Evolutionary conservation across 441 rosid species (phyloP), one percentile per base, ranked within the genome.

Genomic region (Kokia cookei): DNA sequence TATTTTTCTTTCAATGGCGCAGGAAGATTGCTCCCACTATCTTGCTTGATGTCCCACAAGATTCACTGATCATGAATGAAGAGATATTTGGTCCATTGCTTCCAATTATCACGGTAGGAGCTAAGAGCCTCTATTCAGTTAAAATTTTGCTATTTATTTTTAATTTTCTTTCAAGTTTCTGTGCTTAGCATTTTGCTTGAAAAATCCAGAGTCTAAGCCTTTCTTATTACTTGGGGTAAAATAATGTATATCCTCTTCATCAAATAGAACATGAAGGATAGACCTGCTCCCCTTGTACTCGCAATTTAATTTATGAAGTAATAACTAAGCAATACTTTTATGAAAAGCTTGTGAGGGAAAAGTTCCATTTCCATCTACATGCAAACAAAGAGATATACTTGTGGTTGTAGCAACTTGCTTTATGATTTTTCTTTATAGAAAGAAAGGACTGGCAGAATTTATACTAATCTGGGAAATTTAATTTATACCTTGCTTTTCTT

Each of bases 11-110:
- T 73, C 59, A 67, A 71, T 75, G 79, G 75, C 88, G 74, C 88
- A 91, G 97, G 83, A 82, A 59, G 77, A 90, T 91, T 76, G 80
- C 93, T 77, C 97, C 97, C 11, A 86, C 97, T 73, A 68, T 91
- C 79, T 84, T 91, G 79, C 81, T 90, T 43, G 92, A 85, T 72
- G 94, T 91, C 13, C 91, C 97, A 0, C 76, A 19, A 55, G 84
- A 91, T 78, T 84, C 93, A 74, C 65, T 83, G 74, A 85, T 90
- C 51, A 91, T 91, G 97, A 84, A 77, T 8, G 94, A 91, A 61
- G 97, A 91, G 84, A 90, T 91, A 76, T 91, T 90, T 77, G 97
- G 97, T 61, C 97, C 97, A 19, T 69, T 91, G 82, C 97, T 91
- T 80, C 94, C 97, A 68, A 87, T 91, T 77, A 66, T 88, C 74